Percentiles rank a stretch among this genome's conserved stretches.
These are phyloP conservation scores for Tephrocybe sp. DNA, from an alignment of 768 basidiomycete genomes.

Conservation along the genomic window DNA sequence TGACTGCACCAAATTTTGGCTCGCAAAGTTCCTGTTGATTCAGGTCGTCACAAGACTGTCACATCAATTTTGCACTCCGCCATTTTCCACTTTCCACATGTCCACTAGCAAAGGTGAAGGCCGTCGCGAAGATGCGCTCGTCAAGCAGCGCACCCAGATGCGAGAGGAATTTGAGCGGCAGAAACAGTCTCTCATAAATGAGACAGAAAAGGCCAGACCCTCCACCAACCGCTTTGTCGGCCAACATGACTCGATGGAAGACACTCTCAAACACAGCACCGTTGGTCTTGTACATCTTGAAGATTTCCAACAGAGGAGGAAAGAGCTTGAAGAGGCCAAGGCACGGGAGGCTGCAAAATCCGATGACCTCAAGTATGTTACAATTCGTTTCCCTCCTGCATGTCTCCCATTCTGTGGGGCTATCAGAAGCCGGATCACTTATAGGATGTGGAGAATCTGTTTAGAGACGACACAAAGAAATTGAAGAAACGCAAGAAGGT, in stretches of 20 bases:
- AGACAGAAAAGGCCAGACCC: conserved; percentile 91
- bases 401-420: conserved; percentile 12
- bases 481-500: conserved; percentile 92
- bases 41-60: conserved; percentile 14
- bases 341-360: conserved; percentile 85
- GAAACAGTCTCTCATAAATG: conserved; percentile 77
- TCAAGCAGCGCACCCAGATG: conserved; percentile 78
- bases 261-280: conserved; percentile 85
- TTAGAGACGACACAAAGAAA: conserved; percentile 86
- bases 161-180: conserved; percentile 82
- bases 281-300: conserved; percentile 90
- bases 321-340: conserved; percentile 89
- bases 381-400: conserved; percentile 20
- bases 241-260: conserved; percentile 93
- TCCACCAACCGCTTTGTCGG: conserved; percentile 89
- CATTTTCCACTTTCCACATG: conserved; percentile 54
- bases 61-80: conserved; percentile 28
- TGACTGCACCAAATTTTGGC: conserved; percentile 8
- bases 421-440: conserved; percentile 49
- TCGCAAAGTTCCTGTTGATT: too few relatives aligned
- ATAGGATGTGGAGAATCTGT: conserved; percentile 78
- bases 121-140: conserved; percentile 82
- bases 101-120: conserved; percentile 77
- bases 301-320: conserved; percentile 87
- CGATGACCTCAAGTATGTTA: conserved; percentile 83